These are phyloP conservation scores for Persicaria maculosa DNA, from an alignment of 148 eudicot genomes.

Conservation along the genomic window DNA sequence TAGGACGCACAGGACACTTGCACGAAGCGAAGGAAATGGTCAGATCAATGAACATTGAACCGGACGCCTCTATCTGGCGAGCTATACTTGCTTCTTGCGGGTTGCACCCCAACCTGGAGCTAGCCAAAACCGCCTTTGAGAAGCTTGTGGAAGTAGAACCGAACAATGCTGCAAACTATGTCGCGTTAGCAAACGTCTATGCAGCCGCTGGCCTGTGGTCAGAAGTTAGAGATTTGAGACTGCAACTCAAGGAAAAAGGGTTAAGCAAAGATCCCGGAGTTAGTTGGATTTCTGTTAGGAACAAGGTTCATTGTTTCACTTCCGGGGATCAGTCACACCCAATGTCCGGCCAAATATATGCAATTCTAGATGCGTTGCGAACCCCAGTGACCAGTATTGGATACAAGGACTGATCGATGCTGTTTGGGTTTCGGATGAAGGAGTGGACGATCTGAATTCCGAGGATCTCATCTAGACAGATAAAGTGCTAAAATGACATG, in stretches of 20 bases:
- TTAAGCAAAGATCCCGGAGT: constrained; percentile 35
- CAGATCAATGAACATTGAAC: constrained; percentile 37
- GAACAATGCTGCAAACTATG: constrained; percentile 38
- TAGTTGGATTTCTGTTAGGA: constrained; percentile 40
- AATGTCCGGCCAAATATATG: constrained; percentile 24
- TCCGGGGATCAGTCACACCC: constrained; percentile 36
- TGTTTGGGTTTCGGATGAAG: constrained; percentile 26
- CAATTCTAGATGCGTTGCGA: constrained; percentile 22
- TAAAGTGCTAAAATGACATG: not conserved
- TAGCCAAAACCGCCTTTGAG: constrained; percentile 22
- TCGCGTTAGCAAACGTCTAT: constrained; percentile 34
- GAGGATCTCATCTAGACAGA: not conserved
- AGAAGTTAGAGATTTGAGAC: constrained; percentile 31
- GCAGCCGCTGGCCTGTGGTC: constrained; percentile 47
- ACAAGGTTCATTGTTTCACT: constrained; percentile 26
- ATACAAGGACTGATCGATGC: constrained; percentile 20
- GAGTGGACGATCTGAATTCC: constrained; percentile 17
- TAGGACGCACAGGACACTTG: constrained; percentile 35
- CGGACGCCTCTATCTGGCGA: constrained; percentile 47
- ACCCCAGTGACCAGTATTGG: constrained; percentile 20
- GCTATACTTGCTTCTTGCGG: constrained; percentile 39
- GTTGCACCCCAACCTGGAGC: constrained; percentile 18
- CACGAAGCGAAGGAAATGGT: constrained; percentile 33
- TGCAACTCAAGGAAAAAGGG: constrained; percentile 25
- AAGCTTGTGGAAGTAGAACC: constrained; percentile 46